These are phyloP conservation scores for Ichthyophthirius multifiliis DNA, from an alignment of 169 alveolate genomes.

Conservation along the genomic window DNA sequence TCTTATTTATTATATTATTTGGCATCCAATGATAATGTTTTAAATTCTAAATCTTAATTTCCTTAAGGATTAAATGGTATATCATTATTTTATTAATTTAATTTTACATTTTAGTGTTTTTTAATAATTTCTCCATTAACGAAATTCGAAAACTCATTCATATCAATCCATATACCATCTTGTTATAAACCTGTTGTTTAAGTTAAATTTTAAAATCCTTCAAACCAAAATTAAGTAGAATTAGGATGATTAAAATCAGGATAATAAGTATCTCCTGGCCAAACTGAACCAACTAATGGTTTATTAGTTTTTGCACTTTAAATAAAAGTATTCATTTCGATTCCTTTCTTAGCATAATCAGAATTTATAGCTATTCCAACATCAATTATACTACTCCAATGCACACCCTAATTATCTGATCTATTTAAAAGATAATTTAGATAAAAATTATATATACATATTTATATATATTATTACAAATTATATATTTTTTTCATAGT, in stretches of 20 bases:
- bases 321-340: slow-evolving; percentile 51
- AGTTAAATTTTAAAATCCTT: slow-evolving; percentile 1
- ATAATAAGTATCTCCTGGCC: slow-evolving; percentile 81
- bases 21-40: slow-evolving; percentile 29
- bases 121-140: slow-evolving; percentile 20
- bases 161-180: slow-evolving; percentile 87
- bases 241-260: slow-evolving; percentile 70
- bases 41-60: slow-evolving; percentile 8
- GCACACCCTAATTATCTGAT: slow-evolving; percentile 11
- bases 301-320: slow-evolving; percentile 19
- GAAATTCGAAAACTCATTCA: slow-evolving; percentile 73
- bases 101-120: too few species aligned
- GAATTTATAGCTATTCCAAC: slow-evolving; percentile 59
- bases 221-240: slow-evolving; percentile 57
- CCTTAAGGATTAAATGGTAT: too few species aligned
- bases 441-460: background rate
- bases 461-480: background rate
- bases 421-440: slow-evolving; percentile 2
- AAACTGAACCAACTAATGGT: slow-evolving; percentile 56
- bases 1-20: slow-evolving; percentile 7
- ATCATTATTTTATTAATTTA: too few species aligned
- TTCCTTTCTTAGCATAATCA: slow-evolving; percentile 49
- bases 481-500: background rate
- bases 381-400: slow-evolving; percentile 56
- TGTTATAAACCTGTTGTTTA: slow-evolving; percentile 18